Base-by-base conservation (phyloP, 768 basidiomycete genomes). In the Mrakia hoshinonis region DNA sequence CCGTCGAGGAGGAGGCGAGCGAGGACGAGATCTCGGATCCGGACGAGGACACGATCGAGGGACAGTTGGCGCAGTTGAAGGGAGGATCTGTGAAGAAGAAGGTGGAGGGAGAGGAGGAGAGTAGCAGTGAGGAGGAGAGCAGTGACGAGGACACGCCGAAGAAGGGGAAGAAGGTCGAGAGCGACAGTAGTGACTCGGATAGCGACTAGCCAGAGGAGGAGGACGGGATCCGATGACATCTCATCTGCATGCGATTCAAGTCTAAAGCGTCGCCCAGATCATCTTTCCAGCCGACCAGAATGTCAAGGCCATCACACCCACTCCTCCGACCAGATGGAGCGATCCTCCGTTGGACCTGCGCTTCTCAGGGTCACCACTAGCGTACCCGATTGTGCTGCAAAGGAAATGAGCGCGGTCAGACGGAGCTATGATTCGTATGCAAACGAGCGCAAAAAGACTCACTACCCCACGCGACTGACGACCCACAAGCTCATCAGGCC, bases 21-120 rank as follows among this genome's bases (percentile, higher is more conserved):
- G 94, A 95, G 46, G 93, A 97, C 77, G 94, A 96, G 72, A 99
- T 98, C 74, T 96, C 93, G 0, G 96, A 98, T 62, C 96, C 96
- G 0, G 96, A 98, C 38, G 96, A 98, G 79, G 96, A 98, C 79
- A 85, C 89, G 31, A 81, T 98, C 65, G 96, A 93, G 5, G 96
- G 96, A 10, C 96, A 99, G 82, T 95, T 98, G 91, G 93, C 94
- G 6, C 87, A 87, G 54, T 92, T 99, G 91, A 87, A 90, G 54
- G 94, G 94, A 4, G 89, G 87, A 3, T 75, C 85, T 24, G 91
- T 95, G 72, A 96, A 92, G 84, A 48, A 80, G 92, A 75, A 64
- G 34, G 63, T 91, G 86, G 75, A 86, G 71, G 84, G 77, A 26
- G 85, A 83, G 60, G 82, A 82, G 47, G 80, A 79, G 52, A 84